Base-by-base conservation (phyloP, 768 basidiomycete species). In the Dioszegia crocea region DNA sequence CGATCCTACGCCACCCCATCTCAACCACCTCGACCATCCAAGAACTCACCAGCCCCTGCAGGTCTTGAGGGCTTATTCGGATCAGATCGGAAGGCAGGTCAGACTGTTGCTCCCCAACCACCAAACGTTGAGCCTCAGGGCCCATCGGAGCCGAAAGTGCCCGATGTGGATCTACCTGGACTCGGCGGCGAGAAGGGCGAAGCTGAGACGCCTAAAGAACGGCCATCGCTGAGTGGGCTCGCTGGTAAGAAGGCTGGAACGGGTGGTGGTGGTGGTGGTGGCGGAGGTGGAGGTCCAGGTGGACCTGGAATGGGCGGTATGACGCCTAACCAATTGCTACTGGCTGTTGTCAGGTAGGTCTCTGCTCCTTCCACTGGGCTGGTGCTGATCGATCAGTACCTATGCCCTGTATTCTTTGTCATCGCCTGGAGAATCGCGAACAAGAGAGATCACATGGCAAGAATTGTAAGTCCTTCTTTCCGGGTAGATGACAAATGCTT, bases 371-470 rank as follows among this genome's bases (percentile, higher is more conserved):
- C 8, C 12, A 27, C 19, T 12, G 21, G 4, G 26, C 11, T 12
- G 16, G 36, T 24, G 54, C 53, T 63, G 45, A 61, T 19, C 29
- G 16, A 29, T 5, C 56, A 73, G 72, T 29, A 68, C 73, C 1
- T 73, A 73, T 50, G 62, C 71, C 14, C 57, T 76, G 1, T 76
- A 67, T 59, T 62, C 64, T 21, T 31, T 74, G 17, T 57, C 73
- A n/a, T 54, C 62, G 39, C 76, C 76, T 19, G 61, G 57, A 24
- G 74, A 70, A 27, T 38, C 59, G 4, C 43, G 66, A 24, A 66
- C 87, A 1, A 84, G 88, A 59, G 96, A 99, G 79, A 98, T 99
- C 66, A 99, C 96, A 63, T 99, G 96, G 94, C 93, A 97, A 79
- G 96, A 98, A 78, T 99, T 99, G 77, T 78, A 51, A 66, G 77